A percentile compares a stretch with the other conserved stretches of the same genome.
These are phyloP conservation scores for Podaxis sp. DNA, from an alignment of 768 basidiomycete species.

Conservation along the genomic window DNA sequence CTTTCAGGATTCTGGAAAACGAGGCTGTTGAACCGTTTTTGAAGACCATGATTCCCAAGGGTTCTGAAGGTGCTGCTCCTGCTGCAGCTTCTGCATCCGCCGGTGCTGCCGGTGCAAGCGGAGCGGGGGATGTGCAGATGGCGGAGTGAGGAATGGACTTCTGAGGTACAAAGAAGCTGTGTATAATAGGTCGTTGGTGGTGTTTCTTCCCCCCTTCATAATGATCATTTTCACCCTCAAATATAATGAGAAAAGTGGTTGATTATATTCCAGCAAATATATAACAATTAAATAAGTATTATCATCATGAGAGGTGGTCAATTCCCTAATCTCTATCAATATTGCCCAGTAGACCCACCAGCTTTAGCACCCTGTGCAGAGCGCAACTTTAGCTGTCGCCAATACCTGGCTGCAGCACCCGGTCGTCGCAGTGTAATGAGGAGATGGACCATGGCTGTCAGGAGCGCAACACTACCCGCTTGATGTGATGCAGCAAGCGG, in stretches of 20 bases:
- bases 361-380: slow-evolving; percentile 1
- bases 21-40: slow-evolving; percentile 74
- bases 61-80: slow-evolving; percentile 38
- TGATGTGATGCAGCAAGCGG: slow-evolving; percentile 94
- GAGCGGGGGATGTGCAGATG: slow-evolving; percentile 76
- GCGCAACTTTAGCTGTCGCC: slow-evolving; percentile 37
- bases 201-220: background rate
- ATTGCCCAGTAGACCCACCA: slow-evolving; percentile 3
- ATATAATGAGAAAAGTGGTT: background rate
- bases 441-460: slow-evolving; percentile 82
- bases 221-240: background rate
- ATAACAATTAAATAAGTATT: background rate
- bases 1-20: slow-evolving; percentile 23
- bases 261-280: background rate
- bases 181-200: slow-evolving; percentile 5
- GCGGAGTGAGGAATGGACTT: slow-evolving; percentile 45
- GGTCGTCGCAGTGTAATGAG: slow-evolving; percentile 73
- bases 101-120: background rate
- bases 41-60: slow-evolving; percentile 76
- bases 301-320: background rate
- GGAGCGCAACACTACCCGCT: slow-evolving; percentile 86
- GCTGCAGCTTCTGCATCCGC: slow-evolving; percentile 33
- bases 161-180: slow-evolving; percentile 2
- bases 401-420: slow-evolving; percentile 57
- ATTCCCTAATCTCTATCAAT: background rate